phyloP scores from a whole-genome alignment of 495 filamentous ascomycete species.

The Podospora conica region DNA sequence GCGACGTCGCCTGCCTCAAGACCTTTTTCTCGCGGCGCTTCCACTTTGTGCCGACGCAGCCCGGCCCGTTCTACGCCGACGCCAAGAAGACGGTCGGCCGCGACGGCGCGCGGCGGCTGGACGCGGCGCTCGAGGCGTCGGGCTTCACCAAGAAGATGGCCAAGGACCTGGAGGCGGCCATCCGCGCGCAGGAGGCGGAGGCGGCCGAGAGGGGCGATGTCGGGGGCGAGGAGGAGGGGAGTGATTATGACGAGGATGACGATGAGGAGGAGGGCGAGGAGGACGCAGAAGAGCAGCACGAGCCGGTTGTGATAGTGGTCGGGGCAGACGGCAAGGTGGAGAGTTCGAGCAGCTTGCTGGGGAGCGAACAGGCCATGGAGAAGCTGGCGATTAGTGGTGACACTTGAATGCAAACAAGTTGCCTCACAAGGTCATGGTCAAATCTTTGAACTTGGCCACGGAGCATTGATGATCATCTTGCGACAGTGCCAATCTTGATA shows the following conservation, averaged over 20 bases:
- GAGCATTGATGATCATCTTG: neutral
- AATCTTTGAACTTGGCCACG: neutral
- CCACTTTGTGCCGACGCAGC: constrained; percentile 73
- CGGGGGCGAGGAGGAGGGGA: constrained; percentile 41
- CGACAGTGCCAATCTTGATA: neutral
- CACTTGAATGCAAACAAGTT: constrained; percentile 11
- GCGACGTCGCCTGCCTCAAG: constrained; percentile 92
- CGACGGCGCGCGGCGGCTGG: constrained; percentile 61
- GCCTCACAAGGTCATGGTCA: neutral
- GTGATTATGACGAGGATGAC: constrained; percentile 68
- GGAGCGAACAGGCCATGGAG: constrained; percentile 13
- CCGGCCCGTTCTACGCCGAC: constrained; percentile 78
- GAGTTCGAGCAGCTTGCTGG: neutral
- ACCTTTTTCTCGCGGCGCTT: constrained; percentile 85
- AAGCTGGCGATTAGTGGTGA: constrained; percentile 21
- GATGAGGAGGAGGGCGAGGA: constrained; percentile 23
- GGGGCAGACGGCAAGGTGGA: constrained; percentile 20
- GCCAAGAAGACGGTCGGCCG: constrained; percentile 67
- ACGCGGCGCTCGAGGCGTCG: constrained; percentile 85
- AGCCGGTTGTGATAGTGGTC: constrained; percentile 1
- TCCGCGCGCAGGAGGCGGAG: constrained; percentile 53
- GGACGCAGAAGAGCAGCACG: constrained; percentile 19
- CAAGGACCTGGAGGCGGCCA: constrained; percentile 84
- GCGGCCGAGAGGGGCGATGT: constrained; percentile 18
- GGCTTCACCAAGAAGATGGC: constrained; percentile 96